Conservation (phyloP, 2,329 filamentous ascomycete genomes). For the Ophiostoma angusticollis region DNA sequence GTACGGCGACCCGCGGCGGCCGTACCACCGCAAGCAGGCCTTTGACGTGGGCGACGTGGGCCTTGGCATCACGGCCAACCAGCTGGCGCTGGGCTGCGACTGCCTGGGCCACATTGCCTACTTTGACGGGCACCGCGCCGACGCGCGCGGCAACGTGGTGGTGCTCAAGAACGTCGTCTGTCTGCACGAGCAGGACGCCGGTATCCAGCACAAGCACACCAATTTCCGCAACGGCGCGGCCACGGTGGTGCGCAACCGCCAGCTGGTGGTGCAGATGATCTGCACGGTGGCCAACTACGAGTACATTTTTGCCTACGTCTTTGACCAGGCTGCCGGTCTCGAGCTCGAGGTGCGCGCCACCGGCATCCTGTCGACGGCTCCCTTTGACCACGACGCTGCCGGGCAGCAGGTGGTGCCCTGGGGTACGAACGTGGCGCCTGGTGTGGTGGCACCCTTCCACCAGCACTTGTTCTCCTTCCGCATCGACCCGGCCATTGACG, state of each 20-base stretch:
- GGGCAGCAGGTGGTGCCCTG: slow-evolving; percentile 37
- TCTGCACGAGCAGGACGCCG: slow-evolving; percentile 57
- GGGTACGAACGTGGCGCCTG: slow-evolving; percentile 49
- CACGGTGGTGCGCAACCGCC: slow-evolving; percentile 43
- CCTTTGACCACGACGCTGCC: slow-evolving; percentile 43
- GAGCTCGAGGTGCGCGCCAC: slow-evolving; percentile 51
- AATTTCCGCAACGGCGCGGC: slow-evolving; percentile 48
- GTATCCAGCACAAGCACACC: slow-evolving; percentile 59
- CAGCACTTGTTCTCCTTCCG: slow-evolving; percentile 56
- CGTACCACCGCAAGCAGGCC: slow-evolving; percentile 56
- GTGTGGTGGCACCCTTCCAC: slow-evolving; percentile 54
- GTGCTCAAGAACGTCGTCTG: slow-evolving; percentile 44
- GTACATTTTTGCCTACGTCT: slow-evolving; percentile 39
- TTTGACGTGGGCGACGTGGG: slow-evolving; percentile 62
- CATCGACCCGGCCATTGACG: slow-evolving; percentile 52
- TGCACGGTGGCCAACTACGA: slow-evolving; percentile 61
- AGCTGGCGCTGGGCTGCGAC: slow-evolving; percentile 55
- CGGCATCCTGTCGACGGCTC: slow-evolving; percentile 48
- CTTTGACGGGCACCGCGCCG: slow-evolving; percentile 31
- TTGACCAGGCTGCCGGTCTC: slow-evolving; percentile 50
- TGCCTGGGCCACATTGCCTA: slow-evolving; percentile 55
- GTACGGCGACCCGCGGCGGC: slow-evolving; percentile 52
- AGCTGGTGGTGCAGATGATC: slow-evolving; percentile 55
- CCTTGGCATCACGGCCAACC: slow-evolving; percentile 53
- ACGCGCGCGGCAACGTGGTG: slow-evolving; percentile 36